These are phyloP conservation scores for Zymoseptoria crescenta DNA, from an alignment of 2,329 filamentous ascomycete species.

Conservation along the genomic window DNA sequence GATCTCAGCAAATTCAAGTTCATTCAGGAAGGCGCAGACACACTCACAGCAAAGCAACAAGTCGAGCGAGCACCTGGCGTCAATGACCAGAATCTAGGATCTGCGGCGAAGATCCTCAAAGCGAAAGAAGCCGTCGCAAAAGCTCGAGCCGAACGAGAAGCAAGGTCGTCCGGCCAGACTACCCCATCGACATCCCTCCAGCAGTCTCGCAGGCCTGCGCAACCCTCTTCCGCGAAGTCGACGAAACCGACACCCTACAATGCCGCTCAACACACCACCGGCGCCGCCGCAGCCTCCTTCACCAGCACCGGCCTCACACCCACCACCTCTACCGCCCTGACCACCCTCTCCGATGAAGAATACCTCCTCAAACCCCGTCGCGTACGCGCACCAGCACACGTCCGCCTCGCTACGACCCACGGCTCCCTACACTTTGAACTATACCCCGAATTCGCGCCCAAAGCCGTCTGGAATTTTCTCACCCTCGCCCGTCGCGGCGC, in stretches of 20 bases:
- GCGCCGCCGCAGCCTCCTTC: slow-evolving; percentile 84
- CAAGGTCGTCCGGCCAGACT: slow-evolving; percentile 5
- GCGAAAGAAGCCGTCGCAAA: slow-evolving; percentile 92
- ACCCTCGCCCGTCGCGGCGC: slow-evolving; percentile 82
- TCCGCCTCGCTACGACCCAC: slow-evolving; percentile 75
- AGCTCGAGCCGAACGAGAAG: slow-evolving; percentile 63
- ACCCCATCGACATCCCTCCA: background rate
- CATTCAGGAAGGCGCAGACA: slow-evolving; percentile 67
- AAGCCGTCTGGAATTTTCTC: slow-evolving; percentile 95
- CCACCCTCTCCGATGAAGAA: slow-evolving; percentile 83
- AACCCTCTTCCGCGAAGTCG: slow-evolving; percentile 4
- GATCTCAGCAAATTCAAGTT: slow-evolving; percentile 86
- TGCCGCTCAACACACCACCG: slow-evolving; percentile 82
- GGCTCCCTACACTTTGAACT: slow-evolving; percentile 84
- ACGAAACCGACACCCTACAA: slow-evolving; percentile 58
- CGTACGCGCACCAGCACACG: slow-evolving; percentile 85
- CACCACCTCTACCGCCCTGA: slow-evolving; percentile 79
- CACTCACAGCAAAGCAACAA: slow-evolving; percentile 61
- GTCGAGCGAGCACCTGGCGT: slow-evolving; percentile 55
- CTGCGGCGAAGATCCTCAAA: slow-evolving; percentile 72
- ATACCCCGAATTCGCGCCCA: slow-evolving; percentile 82
- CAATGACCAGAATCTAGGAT: slow-evolving; percentile 73
- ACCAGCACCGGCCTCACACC: slow-evolving; percentile 91
- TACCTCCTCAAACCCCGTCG: slow-evolving; percentile 90
- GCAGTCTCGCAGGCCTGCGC: background rate